These are phyloP conservation scores for Aspergillus ellipticus DNA, from an alignment of 495 filamentous ascomycete genomes.

Conservation along the genomic window DNA sequence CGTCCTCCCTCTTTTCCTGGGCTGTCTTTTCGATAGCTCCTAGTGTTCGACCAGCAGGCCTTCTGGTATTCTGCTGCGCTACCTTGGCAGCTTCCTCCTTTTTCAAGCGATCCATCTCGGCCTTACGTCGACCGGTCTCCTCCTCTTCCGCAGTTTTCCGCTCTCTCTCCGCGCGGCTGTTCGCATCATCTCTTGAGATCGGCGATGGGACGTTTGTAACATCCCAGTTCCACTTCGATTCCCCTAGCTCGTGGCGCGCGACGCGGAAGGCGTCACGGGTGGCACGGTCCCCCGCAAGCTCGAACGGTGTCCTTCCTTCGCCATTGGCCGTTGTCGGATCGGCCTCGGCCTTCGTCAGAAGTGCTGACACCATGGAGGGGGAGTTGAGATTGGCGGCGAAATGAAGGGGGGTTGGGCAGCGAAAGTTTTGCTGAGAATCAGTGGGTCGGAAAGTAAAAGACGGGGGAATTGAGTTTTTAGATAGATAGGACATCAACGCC, in stretches of 20 bases:
- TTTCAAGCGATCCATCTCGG: conserved; percentile 61
- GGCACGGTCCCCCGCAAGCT: conserved; percentile 78
- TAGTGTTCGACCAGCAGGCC: conserved; percentile 45
- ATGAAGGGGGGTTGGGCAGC: conserved; percentile 83
- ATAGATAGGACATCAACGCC: conserved; percentile 78
- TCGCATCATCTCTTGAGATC: conserved; percentile 64
- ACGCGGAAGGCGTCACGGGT: conserved; percentile 92
- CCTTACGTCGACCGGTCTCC: conserved; percentile 56
- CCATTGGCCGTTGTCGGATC: conserved; percentile 67
- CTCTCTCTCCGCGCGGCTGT: conserved; percentile 59
- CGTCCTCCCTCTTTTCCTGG: conserved; percentile 74
- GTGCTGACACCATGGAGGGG: conserved; percentile 65
- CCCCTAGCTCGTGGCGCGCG: conserved; percentile 76
- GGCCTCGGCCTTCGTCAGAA: conserved; percentile 70
- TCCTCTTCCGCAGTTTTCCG: conserved; percentile 52
- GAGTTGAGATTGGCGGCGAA: conserved; percentile 76
- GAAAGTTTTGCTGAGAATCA: conserved; percentile 66
- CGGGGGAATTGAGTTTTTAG: conserved; percentile 61
- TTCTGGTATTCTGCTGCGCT: conserved; percentile 35
- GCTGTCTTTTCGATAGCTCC: conserved; percentile 59
- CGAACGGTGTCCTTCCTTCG: conserved; percentile 74
- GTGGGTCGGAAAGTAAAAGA: conserved; percentile 72
- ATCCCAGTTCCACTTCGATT: conserved; percentile 76
- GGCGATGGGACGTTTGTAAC: conserved; percentile 64
- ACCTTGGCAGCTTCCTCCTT: conserved; percentile 59